Evolutionary conservation across 495 filamentous ascomycete genomes (phyloP), one percentile per base, ranked within the genome.

Genomic region (Saxophila tyrrhenica): DNA sequence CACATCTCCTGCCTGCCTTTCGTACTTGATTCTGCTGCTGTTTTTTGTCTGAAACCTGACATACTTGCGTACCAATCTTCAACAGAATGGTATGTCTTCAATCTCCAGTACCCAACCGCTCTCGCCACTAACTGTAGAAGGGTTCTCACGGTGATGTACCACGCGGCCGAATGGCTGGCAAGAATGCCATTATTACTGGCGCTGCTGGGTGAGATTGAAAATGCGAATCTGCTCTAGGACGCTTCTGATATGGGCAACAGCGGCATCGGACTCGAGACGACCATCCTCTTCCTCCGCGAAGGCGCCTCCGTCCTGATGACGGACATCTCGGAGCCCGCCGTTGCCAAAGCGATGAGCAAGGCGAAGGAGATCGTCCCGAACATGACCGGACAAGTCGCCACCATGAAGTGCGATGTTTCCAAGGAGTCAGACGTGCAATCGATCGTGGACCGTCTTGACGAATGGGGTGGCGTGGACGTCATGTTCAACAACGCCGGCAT

Each of bases 401-500:
- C 73, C 25, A 72, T 73, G 54, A 70, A 72, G 55, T 80, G 76
- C 65, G 81, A 84, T 61, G 80, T 84, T 41, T 74, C 79, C 56
- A 86, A 87, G 61, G 89, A 95, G 69, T 62, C 74, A 55, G 76
- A 87, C 25, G 80, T 95, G 21, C 69, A 84, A 57, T 78, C 83
- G 25, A 73, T 80, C 57, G 76, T 95, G n/a, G 79, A 82, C 52
- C 67, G 73, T 1, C 67, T 89, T 46, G 90, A 96, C 63, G 55
- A 72, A 45, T 95, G 87, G 88, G 91, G 89, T 61, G 92, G 92
- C n/a, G 72, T 88, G 0, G 92, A 98, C 67, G 75, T 96, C 60
- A 86, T 98, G 58, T 98, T 95, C 80, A 98, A 98, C 78, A 98
- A 98, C 65, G 92, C 92, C 0, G 92, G 92, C 17, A 98, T 98